Percentiles rank a stretch among this genome's conserved stretches.
phyloP scores from a whole-genome alignment of 2,329 filamentous ascomycete species.

The Colletotrichum costaricense region DNA sequence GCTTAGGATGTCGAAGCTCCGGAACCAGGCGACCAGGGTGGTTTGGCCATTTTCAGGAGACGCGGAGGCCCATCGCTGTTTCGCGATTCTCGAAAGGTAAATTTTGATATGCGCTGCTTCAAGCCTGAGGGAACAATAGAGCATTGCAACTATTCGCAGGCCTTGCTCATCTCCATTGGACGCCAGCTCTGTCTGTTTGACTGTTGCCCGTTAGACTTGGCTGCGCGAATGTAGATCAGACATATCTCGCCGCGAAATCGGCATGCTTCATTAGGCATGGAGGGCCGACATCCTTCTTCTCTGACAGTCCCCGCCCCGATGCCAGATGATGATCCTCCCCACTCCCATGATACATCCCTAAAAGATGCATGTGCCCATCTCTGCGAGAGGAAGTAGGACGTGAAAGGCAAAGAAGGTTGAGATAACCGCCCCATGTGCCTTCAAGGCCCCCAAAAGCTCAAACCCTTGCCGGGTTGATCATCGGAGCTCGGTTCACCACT shows the following conservation, averaged over 20 bases:
- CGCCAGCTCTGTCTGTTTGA: background rate
- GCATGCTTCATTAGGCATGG: constrained; percentile 1
- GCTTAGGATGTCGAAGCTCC: constrained; percentile 6
- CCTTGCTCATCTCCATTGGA: background rate
- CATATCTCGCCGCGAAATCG: background rate
- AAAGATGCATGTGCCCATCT: constrained; percentile 6
- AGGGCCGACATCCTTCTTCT: background rate
- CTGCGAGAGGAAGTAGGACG: background rate
- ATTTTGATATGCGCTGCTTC: background rate
- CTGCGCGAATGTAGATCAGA: background rate
- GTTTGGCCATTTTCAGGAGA: background rate
- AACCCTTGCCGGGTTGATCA: constrained; percentile 2
- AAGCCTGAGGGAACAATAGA: background rate
- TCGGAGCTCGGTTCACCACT: constrained; percentile 17
- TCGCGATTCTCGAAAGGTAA: background rate
- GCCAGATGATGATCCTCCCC: background rate
- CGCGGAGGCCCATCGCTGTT: background rate
- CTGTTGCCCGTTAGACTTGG: background rate
- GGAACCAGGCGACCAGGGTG: background rate
- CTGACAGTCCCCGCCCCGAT: background rate
- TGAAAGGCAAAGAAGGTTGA: constrained; percentile 13
- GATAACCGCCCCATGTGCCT: constrained; percentile 17
- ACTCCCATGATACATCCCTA: background rate
- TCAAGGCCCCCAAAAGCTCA: background rate
- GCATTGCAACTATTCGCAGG: background rate